Evolutionary conservation across 768 basidiomycete genomes (phyloP).

Genomic region (Punctularia strigosozonata): DNA sequence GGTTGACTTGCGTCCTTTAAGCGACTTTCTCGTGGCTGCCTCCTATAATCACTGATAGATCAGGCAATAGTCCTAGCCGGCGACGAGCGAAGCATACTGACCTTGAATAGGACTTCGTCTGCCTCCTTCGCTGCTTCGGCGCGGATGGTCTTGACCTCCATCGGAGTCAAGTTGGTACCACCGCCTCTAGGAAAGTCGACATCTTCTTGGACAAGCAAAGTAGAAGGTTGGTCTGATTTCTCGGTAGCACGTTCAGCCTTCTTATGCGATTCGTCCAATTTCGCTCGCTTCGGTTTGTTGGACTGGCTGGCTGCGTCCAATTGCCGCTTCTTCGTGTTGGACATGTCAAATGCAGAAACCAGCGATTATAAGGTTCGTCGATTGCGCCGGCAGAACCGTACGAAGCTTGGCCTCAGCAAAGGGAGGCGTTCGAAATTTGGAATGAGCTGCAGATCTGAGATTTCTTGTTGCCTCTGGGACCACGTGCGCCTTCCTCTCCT

Average conservation of each 20-base stretch:
- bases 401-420: conserved; percentile 10
- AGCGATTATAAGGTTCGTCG: background rate
- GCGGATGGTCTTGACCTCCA: conserved; percentile 78
- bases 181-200: conserved; percentile 95
- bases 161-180: conserved; percentile 76
- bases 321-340: conserved; percentile 48
- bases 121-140: conserved; percentile 82
- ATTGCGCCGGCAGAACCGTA: background rate
- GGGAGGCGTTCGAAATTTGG: too few species aligned
- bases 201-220: conserved; percentile 47
- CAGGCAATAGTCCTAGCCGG: background rate
- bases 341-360: conserved; percentile 17
- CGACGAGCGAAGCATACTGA: conserved; percentile 17
- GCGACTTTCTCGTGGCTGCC: too few species aligned
- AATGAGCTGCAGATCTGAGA: too few species aligned
- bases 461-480: too few species aligned
- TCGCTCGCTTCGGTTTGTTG: conserved; percentile 52
- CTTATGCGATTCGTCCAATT: conserved; percentile 25
- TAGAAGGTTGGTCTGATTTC: conserved; percentile 20
- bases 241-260: conserved; percentile 13
- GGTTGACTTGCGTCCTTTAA: conserved; percentile 42
- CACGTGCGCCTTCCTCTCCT: background rate
- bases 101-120: conserved; percentile 66
- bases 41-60: conserved; percentile 16
- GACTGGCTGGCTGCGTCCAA: conserved; percentile 39